These are phyloP conservation scores for Mycena kentingensis DNA, from an alignment of 768 basidiomycete species.

Conservation along the genomic window DNA sequence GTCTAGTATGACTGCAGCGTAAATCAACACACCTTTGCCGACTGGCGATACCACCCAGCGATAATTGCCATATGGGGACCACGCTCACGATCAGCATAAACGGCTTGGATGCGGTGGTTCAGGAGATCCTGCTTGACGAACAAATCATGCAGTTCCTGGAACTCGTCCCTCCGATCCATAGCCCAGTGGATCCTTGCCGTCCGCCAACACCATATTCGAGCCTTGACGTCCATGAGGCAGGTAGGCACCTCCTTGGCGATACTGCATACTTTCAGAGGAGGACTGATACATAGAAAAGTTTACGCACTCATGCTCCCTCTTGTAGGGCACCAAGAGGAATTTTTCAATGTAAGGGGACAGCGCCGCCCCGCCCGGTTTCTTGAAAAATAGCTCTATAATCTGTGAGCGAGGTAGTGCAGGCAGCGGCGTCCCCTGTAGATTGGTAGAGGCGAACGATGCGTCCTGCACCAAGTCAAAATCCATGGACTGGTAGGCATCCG, in stretches of 20 bases:
- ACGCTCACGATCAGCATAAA: background rate
- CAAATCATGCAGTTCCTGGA: background rate
- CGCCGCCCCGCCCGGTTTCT: background rate
- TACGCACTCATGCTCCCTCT: background rate
- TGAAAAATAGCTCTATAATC: background rate
- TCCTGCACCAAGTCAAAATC: background rate
- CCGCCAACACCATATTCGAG: background rate
- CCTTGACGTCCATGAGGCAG: background rate
- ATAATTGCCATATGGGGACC: background rate
- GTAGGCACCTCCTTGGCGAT: background rate
- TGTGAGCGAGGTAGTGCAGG: background rate
- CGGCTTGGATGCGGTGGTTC: background rate
- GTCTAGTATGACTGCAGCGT: background rate
- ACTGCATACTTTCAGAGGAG: background rate
- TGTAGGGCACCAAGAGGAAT: background rate
- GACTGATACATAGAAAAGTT: background rate
- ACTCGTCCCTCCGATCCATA: background rate
- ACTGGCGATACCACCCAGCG: slow-evolving; percentile 8
- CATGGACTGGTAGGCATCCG: no score
- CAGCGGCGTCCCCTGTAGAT: background rate
- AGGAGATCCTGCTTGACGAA: background rate
- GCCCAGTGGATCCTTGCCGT: background rate
- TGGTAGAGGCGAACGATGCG: background rate
- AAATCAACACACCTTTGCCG: background rate
- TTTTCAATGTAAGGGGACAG: background rate